Evolutionary conservation across 1,139 yeast species (phyloP), one percentile per base, ranked within the genome.

Genomic region (Nadsonia commutata): DNA sequence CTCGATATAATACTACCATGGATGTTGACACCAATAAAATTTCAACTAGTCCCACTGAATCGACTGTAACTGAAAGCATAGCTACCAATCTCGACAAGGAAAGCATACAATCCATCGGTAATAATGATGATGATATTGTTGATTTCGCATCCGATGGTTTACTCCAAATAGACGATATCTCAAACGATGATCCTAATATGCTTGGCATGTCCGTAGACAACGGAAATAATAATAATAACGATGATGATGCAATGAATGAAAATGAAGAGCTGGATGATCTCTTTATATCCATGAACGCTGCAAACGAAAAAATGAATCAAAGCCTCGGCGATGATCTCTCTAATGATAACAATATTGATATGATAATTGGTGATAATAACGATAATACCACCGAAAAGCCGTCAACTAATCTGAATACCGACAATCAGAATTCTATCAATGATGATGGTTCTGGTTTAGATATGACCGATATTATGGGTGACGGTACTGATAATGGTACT

Each of bases 401-500:
- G 20, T 19, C 17, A 21, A 6, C 23, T 9, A 21, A 31, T 6
- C 40, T 27, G 13, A 38, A 20, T 18, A 42, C 31, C 18, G 46
- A 37, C 36, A 37, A 38, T 19, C 49, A 44, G 13, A 51, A 46
- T 19, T 37, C 40, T 40, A 45, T 38, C n/a, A 39, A 20, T n/a
- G 46, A 44, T n/a, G 36, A 22, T 11, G 36, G 41, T 9, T 9
- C 23, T 9, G 23, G 9, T 21, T 21, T 21, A 21, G 9, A 21
- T 9, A 21, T 21, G 23, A 21, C 9, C 9, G 23, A 21, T 21
- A 9, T 9, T 21, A 21, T 21, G 23, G 9, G 6, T 6, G 37
- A 31, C 8, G 18, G 20, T 8, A 22, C 17, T 4, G 45, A 41
- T 9, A 51, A 46, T 31, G 53, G 41, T 18, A 48, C 42, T 43